These are phyloP conservation scores for Globisporangium acanthophoron DNA, from an alignment of 352 stramenopile genomes.

Conservation along the genomic window DNA sequence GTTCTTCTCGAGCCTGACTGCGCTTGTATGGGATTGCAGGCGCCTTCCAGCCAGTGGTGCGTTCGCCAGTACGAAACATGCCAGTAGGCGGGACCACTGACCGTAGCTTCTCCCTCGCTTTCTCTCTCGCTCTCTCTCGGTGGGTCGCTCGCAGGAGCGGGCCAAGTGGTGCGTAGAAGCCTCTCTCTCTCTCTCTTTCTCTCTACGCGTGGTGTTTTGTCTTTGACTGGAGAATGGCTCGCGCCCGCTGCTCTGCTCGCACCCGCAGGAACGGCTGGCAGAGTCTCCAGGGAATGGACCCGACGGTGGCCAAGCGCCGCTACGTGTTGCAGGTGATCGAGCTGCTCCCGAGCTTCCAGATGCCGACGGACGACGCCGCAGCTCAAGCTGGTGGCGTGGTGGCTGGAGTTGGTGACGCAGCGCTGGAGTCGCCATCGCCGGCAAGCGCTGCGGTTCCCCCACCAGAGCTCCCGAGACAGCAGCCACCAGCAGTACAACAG, in stretches of 20 bases:
- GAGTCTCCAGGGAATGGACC: conserved; percentile 26
- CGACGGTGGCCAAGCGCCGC: conserved; percentile 32
- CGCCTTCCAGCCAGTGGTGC: conserved; percentile 48
- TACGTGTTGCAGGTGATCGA: conserved; percentile 52
- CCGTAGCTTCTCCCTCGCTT: background rate
- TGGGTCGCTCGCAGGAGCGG: conserved; percentile 24
- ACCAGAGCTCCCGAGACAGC: background rate
- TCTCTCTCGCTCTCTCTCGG: background rate
- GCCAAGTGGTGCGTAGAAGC: conserved; percentile 42
- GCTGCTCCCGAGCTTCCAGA: conserved; percentile 40
- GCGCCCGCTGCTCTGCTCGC: background rate
- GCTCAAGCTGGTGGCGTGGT: background rate
- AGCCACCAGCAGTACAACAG: background rate
- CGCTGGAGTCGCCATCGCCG: background rate
- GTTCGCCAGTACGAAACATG: conserved; percentile 3
- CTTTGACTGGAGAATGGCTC: background rate
- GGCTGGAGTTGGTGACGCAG: background rate
- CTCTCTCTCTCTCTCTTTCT: background rate
- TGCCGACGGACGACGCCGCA: conserved; percentile 15
- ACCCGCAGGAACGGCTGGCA: conserved; percentile 47
- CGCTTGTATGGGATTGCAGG: conserved; percentile 11
- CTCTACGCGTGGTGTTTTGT: background rate
- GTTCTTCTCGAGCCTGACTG: background rate
- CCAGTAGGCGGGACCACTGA: background rate
- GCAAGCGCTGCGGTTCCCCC: background rate